Evolutionary conservation across 495 filamentous ascomycete species (phyloP), one percentile per base, ranked within the genome.

Genomic region (Hypoxylon fragiforme): DNA sequence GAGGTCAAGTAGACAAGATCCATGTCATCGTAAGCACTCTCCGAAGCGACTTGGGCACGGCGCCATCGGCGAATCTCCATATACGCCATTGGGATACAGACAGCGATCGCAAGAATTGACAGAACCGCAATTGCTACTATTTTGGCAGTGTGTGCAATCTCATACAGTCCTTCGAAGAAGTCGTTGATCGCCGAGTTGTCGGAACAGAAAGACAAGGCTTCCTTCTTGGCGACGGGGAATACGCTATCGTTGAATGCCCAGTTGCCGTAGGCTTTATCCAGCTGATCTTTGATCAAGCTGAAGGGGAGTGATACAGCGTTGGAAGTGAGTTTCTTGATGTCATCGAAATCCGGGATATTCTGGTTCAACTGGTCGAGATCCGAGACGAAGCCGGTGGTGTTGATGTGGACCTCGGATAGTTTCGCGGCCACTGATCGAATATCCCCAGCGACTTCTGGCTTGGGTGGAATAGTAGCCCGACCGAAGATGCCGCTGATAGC

Each of bases 1-100:
- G 91, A 95, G 12, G 85, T 83, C 39, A 96, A 88, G 65, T 96
- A 92, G 40, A 96, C 81, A 14, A 92, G 85, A 66, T 97, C 95
- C 79, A 96, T 83, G 1, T 87, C 83, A 57, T 97, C 91, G 47
- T 69, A 76, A 8, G 81, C 79, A 15, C 85, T 71, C 44, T 85
- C 80, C 39, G 75, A 77, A 39, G 96, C 77, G 18, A 90, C 74
- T 39, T 80, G 71, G 11, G 89, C 79, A 24, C 87, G 85, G 22
- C 82, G 83, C 84, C 85, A 97, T 28, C 87, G 82, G 32, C 85
- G 83, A 44, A 91, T 84, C 69, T 98, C 95, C 2, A 86, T 72
- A 56, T 78, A 92, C 19, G 84, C 86, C 82, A 92, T 87, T 0
- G 88, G 85, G 21, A 92, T 56, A 57, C 88, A 90, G 15, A 76